Base-by-base conservation (phyloP, 2,329 filamentous ascomycete genomes). In the Penicillium decumbens region DNA sequence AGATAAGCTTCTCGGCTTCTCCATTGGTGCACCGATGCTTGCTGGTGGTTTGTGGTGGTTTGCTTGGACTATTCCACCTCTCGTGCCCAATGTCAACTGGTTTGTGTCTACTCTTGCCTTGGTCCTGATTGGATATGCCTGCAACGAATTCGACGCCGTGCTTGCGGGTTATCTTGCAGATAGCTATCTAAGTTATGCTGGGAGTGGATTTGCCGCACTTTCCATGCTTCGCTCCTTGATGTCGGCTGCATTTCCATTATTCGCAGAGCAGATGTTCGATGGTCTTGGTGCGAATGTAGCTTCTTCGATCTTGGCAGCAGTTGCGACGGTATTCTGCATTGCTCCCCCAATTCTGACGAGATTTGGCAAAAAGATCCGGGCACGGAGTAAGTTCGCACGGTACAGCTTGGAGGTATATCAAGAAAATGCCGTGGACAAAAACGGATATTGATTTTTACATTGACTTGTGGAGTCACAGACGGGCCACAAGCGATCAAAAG, bases 1-100 rank as follows among this genome's bases (percentile, higher is more conserved):
- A 60, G 69, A 77, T 57, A 77, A 77, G 45, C 64, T 78, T 18
- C 55, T 65, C 6, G 75, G 75, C n/a, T 77, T 78, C 53, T 66
- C 66, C 35, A 61, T 77, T 28, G 76, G 72, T 0, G 71, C 72
- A 0, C 73, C 75, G 2, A 58, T 70, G 5, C 67, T 77, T 4
- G 72, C 74, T 3, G 57, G 65, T 4, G 74, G 70, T 2, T 67
- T 79, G 1, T 75, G 73, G 69, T 68, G 65, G 60, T 77, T 78
- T 49, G 70, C 72, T 4, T 73, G 70, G 65, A 76, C 75, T 1
- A 68, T 77, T 4, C 75, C 74, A 23, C 20, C 20, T 1, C 49
- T 54, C 1, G 58, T 67, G 4, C 40, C 51, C 4, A 32, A 58
- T 29, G 38, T 70, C 1, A 66, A 68, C 42, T 75, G 72, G 67